These are phyloP conservation scores for Pelargonium australe DNA, from an alignment of 441 rosid species.

Conservation along the genomic window DNA sequence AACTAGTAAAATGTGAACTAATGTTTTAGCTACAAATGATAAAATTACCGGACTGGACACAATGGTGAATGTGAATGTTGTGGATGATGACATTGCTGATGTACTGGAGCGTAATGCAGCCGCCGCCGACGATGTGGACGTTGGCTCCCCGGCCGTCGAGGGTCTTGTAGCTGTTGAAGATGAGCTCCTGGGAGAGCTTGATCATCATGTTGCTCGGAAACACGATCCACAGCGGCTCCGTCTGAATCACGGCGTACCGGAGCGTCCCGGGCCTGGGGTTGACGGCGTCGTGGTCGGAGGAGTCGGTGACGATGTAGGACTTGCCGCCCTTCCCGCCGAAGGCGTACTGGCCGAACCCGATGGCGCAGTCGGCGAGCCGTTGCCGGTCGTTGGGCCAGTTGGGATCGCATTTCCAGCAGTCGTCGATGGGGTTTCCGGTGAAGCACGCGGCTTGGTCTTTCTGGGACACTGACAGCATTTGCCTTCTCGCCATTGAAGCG, in stretches of 20 bases:
- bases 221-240: conserved; percentile 31
- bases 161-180: conserved; percentile 25
- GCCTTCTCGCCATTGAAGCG: conserved; percentile 65
- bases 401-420: conserved; percentile 44
- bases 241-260: conserved; percentile 27
- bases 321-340: conserved; percentile 28
- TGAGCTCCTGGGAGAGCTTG: conserved; percentile 26
- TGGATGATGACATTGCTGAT: conserved; percentile 31
- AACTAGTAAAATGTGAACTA: too few species aligned
- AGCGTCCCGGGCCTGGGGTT: conserved; percentile 33
- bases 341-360: conserved; percentile 29
- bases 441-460: conserved; percentile 13
- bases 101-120: conserved; percentile 25
- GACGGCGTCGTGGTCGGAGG: conserved; percentile 23
- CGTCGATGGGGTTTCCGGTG: conserved; percentile 45
- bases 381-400: conserved; percentile 32
- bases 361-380: conserved; percentile 27
- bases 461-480: conserved; percentile 28
- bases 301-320: conserved; percentile 25
- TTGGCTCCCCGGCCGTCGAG: conserved; percentile 31
- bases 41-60: not conserved
- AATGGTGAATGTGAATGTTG: conserved; percentile 22
- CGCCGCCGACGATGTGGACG: conserved; percentile 24
- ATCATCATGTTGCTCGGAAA: conserved; percentile 29
- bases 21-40: too few species aligned